Base-by-base conservation (phyloP, 768 basidiomycete genomes). In the Macrocybe gigantea region DNA sequence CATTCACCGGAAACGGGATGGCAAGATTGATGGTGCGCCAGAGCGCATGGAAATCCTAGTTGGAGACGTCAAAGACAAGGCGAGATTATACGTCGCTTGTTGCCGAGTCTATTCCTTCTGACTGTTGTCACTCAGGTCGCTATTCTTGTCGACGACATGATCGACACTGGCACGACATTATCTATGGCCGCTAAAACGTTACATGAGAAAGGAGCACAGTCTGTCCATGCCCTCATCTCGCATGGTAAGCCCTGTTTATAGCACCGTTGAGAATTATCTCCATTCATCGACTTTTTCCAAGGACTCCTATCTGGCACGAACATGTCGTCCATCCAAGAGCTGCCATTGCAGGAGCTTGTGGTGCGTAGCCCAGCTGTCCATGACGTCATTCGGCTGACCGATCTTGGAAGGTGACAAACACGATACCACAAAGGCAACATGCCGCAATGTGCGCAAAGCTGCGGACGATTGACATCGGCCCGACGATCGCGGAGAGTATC, bases 71-170 rank as follows among this genome's bases (percentile, higher is more conserved):
- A 79, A 75, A 53, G 93, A 84, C 73, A 97, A 96, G 74, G 90
- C 79, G 56, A 40, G 66, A 44, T 38, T 47, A 47, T 48, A 22
- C 33, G 41, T 40, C 14, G 41, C 15, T 37, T 41, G 29, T 22
- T 43, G 22, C 33, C 41, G 43, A 33, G 29, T 7, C 32, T 33
- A 29, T 15, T 12, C 38, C 48, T 32, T 37, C 46, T 52, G 42
- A 50, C 45, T 42, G 38, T 45, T 45, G 9, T 49, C 52, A 10
- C 33, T 5, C 47, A 93, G 88, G 78, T 93, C 45, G 93, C 90
- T 35, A 91, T 99, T 60, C 77, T 99, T 40, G 91, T 99, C 33
- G 96, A 99, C 64, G 96, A 99, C 61, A 98, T 99, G 95, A 87
- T 96, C 60, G 96, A 99, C 63, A 92, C 91, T 5, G 95, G 94